Evolutionary conservation across 257 asterid genomes (phyloP), one percentile per base, ranked within the genome.

Genomic region (Solanum boliviense): DNA sequence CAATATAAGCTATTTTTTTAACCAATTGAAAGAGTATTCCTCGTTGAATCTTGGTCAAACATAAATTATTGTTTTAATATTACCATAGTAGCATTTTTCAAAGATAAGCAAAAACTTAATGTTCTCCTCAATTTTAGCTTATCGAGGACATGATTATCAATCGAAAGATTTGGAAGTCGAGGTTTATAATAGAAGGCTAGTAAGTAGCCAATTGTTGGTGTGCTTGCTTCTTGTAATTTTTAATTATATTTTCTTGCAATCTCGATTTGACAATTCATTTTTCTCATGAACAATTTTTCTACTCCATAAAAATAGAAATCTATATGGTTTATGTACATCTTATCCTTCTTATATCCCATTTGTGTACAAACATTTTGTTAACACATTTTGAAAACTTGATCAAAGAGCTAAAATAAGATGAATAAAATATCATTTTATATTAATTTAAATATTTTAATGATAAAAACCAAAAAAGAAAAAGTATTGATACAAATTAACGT

Each of bases 401-500:
- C 41, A 38, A 38, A 0, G 41, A 38, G 41, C 1, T 36, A 36
- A 0, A 36, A 36, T 36, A 36, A 36, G 41, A 36, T 36, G 41
- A 36, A 36, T 38, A 38, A 38, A 38, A 38, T 38, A 38, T 38
- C 41, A 38, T 38, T 38, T 38, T 38, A 38, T 38, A 38, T 38
- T 8, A 70, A 70, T 70, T 29, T 68, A 70, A 71, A 71, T 16
- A 31, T 1, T 32, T 31, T 3, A 31, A 31, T 13, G 35, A 70
- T 70, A 2, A 32, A 70, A 56, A 10, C 13, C 13, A 3, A 41
- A 48, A 46, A 13, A 52, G 0, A 52, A 13, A 62, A 58, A 62
- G 5, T 1, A 46, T 25, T 13, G 71, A 41, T 8, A 71, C 44
- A 34, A 29, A 71, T 36, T 85, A 95, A 95, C 98, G 98, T 94